Evolutionary conservation across 441 rosid genomes (phyloP), one percentile per base, ranked within the genome.

Genomic region (Brassica balearica): DNA sequence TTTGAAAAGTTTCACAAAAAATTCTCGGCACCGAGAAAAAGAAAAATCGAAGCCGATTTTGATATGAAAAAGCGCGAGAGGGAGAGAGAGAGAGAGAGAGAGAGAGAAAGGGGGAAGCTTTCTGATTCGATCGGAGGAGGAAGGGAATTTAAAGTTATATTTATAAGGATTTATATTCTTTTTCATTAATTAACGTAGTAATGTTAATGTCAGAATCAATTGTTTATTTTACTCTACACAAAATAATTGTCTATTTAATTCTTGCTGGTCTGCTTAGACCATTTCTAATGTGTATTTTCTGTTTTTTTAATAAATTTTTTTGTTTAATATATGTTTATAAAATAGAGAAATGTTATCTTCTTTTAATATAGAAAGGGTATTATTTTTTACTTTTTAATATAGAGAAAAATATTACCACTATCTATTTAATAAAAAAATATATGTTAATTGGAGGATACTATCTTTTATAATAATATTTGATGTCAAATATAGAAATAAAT

Each of bases 1-100:
- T 51, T 51, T 51, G 58, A 41, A 41, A 41, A 48, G 19, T 14
- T 51, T 51, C 55, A 2, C 58, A 51, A 51, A 6, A 51, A 51
- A 6, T 32, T 59, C 46, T 51, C 8, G n/a, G 64, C 60, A 22
- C n/a, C 4, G 1, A 38, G 41, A 11, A 67, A 51, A 77, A 68
- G 10, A 22, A 72, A 62, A 77, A 69, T 69, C 78, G 71, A 74
- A 79, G 77, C 69, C 64, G 73, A 59, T 64, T 48, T 48, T 65
- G 34, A 19, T 41, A 0, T 58, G 48, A 61, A 5, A 19, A 55
- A 36, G 19, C 12, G 23, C 43, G 80, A 51, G 76, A 58, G 43
- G 20, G 53, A 58, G 29, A 15, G 17, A 7, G 36, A 41, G 48
- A 15, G 43, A 36, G 43, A 32, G 62, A 60, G 53, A 61, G 25